phyloP scores from a whole-genome alignment of 2,329 filamentous ascomycete species.

The Teratosphaeria zuluensis region DNA sequence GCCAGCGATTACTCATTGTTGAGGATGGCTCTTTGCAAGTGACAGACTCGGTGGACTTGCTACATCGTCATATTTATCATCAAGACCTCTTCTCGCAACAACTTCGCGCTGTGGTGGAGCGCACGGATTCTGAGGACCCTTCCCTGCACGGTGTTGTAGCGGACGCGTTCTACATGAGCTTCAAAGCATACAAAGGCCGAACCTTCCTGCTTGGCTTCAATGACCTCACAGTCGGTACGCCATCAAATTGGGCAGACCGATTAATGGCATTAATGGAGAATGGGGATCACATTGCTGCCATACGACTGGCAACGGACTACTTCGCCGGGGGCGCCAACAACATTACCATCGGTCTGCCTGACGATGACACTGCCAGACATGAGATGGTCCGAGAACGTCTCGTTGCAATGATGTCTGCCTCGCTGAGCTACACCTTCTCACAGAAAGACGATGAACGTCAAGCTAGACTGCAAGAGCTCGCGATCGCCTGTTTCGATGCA shows the following conservation, averaged over 20 bases:
- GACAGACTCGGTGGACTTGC: constrained; percentile 87
- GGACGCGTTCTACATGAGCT: constrained; percentile 97
- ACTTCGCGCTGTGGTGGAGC: constrained; percentile 73
- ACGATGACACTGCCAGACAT: constrained; percentile 67
- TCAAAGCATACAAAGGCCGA: constrained; percentile 87
- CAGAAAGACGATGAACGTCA: constrained; percentile 44
- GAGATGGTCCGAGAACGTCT: constrained; percentile 79
- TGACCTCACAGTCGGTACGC: constrained; percentile 77
- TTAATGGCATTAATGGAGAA: constrained; percentile 90
- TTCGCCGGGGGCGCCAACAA: constrained; percentile 89
- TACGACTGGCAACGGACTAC: constrained; percentile 82
- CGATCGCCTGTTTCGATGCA: constrained; percentile 72
- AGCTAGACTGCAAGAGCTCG: constrained; percentile 64
- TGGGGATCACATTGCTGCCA: constrained; percentile 90
- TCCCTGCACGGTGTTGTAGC: constrained; percentile 94
- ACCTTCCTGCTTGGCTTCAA: constrained; percentile 91
- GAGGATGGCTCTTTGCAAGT: constrained; percentile 84
- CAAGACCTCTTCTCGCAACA: constrained; percentile 82
- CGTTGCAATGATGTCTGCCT: constrained; percentile 86
- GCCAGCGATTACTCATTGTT: constrained; percentile 81
- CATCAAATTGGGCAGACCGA: constrained; percentile 96
- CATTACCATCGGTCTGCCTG: constrained; percentile 83
- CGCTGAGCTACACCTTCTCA: constrained; percentile 75
- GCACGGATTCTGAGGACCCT: constrained; percentile 73
- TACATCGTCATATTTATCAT: constrained; percentile 89